Percentiles rank a stretch among this genome's conserved stretches.
Conservation (phyloP, 2,329 filamentous ascomycete genomes). For the Eutypella sp. region DNA sequence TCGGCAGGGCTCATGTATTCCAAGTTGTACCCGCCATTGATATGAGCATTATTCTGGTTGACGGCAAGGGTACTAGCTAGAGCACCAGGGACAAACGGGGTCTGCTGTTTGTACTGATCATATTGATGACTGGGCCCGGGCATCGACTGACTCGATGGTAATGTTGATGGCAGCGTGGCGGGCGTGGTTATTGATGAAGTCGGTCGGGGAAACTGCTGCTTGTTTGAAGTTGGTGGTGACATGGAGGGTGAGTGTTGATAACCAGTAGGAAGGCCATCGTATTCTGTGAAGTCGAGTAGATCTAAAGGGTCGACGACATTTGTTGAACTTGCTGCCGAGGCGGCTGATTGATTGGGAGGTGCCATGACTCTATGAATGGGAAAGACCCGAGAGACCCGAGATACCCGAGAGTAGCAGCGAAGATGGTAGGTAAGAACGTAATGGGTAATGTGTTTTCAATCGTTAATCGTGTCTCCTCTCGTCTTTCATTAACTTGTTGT, state of each 20-base stretch:
- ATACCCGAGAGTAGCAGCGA: no score
- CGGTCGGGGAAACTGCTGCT: constrained; percentile 48
- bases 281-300: constrained; percentile 57
- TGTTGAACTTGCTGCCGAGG: constrained; percentile 14
- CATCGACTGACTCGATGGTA: constrained; percentile 54
- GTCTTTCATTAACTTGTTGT: no score
- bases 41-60: constrained; percentile 55
- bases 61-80: constrained; percentile 75
- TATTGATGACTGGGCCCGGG: constrained; percentile 90
- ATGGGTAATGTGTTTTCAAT: no score
- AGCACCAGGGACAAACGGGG: constrained; percentile 81
- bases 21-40: constrained; percentile 44
- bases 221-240: constrained; percentile 50
- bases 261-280: constrained; percentile 54
- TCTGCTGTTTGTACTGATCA: constrained; percentile 92
- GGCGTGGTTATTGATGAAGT: constrained; percentile 49
- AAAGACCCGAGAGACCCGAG: constrained; percentile 9
- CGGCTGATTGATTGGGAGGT: constrained; percentile 16
- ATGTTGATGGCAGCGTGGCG: constrained; percentile 45
- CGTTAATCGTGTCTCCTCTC: no score
- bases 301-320: constrained; percentile 47
- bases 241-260: constrained; percentile 59
- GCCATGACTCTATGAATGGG: constrained; percentile 5
- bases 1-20: constrained; percentile 56
- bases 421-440: no score